These are phyloP conservation scores for Candida ortonii DNA, from an alignment of 805 yeast species.

Conservation along the genomic window DNA sequence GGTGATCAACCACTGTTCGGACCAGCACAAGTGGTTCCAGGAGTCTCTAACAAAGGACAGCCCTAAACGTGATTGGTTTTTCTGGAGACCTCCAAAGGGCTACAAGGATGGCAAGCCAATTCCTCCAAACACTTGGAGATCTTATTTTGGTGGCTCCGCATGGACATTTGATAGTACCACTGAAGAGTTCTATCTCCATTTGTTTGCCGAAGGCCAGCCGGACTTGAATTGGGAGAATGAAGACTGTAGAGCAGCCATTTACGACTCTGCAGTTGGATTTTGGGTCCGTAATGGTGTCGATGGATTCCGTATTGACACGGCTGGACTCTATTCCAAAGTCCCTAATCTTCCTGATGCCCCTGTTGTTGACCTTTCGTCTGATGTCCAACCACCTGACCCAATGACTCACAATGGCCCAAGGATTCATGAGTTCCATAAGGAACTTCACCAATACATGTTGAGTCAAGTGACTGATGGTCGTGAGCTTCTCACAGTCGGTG, in stretches of 20 bases:
- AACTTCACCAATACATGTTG: too few species aligned
- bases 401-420: constrained; percentile 46
- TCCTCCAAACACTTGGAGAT: constrained; percentile 59
- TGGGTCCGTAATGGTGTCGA: constrained; percentile 55
- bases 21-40: constrained; percentile 56
- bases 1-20: constrained; percentile 58
- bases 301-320: constrained; percentile 59
- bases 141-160: constrained; percentile 52
- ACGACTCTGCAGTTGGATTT: constrained; percentile 45
- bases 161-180: constrained; percentile 56
- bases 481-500: constrained; percentile 58
- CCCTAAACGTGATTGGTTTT: constrained; percentile 61
- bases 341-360: constrained; percentile 41
- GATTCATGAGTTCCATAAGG: constrained; percentile 57
- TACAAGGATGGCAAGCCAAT: too few species aligned
- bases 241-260: constrained; percentile 37
- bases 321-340: constrained; percentile 50
- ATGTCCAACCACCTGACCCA: constrained; percentile 36
- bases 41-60: constrained; percentile 50
- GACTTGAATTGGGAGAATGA: constrained; percentile 62
- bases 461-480: constrained; percentile 33
- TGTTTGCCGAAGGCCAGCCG: constrained; percentile 55
- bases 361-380: constrained; percentile 37
- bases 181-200: constrained; percentile 52
- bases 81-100: too few species aligned